Evolutionary conservation across 768 basidiomycete genomes (phyloP).

Genomic region (Calocera viscosa): DNA sequence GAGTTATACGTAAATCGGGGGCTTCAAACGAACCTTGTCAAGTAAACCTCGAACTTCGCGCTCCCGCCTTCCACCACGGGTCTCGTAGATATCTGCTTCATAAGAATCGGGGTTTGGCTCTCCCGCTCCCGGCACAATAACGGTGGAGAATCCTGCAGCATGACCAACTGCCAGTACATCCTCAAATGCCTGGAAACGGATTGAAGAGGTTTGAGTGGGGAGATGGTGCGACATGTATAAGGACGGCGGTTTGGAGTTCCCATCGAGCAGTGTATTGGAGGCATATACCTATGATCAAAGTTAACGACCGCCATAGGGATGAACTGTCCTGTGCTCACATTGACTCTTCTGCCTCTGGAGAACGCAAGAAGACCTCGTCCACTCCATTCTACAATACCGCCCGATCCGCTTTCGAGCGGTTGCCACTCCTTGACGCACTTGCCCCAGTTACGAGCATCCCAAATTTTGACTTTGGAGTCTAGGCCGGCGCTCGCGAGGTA

Average conservation of each 20-base stretch:
- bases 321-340: slow-evolving; percentile 38
- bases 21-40: slow-evolving; percentile 52
- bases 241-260: slow-evolving; percentile 44
- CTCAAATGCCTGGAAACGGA: slow-evolving; percentile 81
- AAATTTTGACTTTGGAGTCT: slow-evolving; percentile 84
- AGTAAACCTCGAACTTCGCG: slow-evolving; percentile 80
- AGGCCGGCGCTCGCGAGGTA: slow-evolving; percentile 85
- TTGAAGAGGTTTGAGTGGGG: slow-evolving; percentile 57
- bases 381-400: slow-evolving; percentile 55
- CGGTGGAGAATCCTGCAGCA: slow-evolving; percentile 59
- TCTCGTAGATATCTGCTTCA: slow-evolving; percentile 93
- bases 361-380: slow-evolving; percentile 71
- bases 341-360: slow-evolving; percentile 70
- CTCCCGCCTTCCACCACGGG: slow-evolving; percentile 66
- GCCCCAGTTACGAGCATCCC: slow-evolving; percentile 96
- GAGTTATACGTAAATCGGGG: neutral
- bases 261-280: slow-evolving; percentile 33
- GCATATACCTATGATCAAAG: slow-evolving; percentile 48
- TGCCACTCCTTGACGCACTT: slow-evolving; percentile 70
- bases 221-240: slow-evolving; percentile 83
- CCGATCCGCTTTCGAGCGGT: slow-evolving; percentile 44
- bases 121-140: slow-evolving; percentile 84
- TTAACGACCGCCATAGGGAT: neutral
- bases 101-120: slow-evolving; percentile 89
- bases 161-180: slow-evolving; percentile 73